Evolutionary conservation across 768 basidiomycete species (phyloP), one percentile per base, ranked within the genome.

Genomic region (Naganishia vishniacii): DNA sequence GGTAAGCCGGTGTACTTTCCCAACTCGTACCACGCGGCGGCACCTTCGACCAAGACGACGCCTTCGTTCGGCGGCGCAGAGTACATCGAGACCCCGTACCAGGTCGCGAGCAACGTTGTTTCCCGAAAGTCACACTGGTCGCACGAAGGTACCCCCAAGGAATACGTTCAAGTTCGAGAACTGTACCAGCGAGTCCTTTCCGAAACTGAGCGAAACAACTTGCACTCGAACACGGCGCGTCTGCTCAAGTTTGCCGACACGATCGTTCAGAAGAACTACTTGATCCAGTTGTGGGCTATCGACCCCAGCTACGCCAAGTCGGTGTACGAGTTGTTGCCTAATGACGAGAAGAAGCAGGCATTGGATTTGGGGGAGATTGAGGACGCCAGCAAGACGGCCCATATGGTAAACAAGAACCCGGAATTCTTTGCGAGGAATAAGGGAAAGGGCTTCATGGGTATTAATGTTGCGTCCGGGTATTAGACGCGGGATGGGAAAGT

Each of bases 131-230:
- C 56, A 7, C 65, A 73, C 70, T 75, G 71, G 70, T 47, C 66
- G 20, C 73, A 76, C 63, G 72, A 76, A 59, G 73, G 73, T 28
- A 56, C 71, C n/a, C 61, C 68, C 12, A 68, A 64, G 67, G 75
- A 76, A 68, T 76, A 76, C 64, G 69, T 70, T 45, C 73, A 75
- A 56, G 71, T 73, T 44, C 53, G 73, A 40, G 73, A 73, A 61
- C 68, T 77, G n/a, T 76, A 76, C 68, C 61, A 59, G 32, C 59
- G 71, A 20, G 72, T 73, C 49, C 66, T 77, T 68, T 70, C 68
- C 12, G 65, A 61, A 16, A 59, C 60, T n/a, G 67, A 73, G 67
- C 62, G 75, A 32, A 66, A 68, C 34, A 71, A 77, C 62, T 59
- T 75, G 25, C 75, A 77, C 70, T 51, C 61, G 18, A 75, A 75